phyloP scores from a whole-genome alignment of 768 basidiomycete genomes.

The Russula earlei region DNA sequence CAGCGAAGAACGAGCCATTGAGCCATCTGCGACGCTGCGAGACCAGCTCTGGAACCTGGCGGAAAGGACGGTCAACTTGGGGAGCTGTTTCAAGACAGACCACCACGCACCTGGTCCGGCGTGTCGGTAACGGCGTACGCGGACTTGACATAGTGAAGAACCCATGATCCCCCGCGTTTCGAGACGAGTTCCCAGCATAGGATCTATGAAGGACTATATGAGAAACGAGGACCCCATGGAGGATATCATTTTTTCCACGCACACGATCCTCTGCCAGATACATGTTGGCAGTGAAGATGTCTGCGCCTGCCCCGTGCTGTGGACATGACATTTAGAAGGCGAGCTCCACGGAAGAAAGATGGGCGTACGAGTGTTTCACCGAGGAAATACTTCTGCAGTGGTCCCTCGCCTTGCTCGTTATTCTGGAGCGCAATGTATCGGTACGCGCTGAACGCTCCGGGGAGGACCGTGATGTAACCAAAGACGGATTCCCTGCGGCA shows the following conservation, averaged over 20 bases:
- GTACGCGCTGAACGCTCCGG: constrained; percentile 89
- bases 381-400: constrained; percentile 90
- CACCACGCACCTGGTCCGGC: constrained; percentile 62
- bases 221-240: neutral
- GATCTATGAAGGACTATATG: constrained; percentile 36
- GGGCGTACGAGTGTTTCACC: constrained; percentile 79
- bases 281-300: constrained; percentile 95
- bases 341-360: neutral
- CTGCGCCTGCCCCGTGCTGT: constrained; percentile 71
- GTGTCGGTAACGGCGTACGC: constrained; percentile 91
- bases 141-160: constrained; percentile 92
- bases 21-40: constrained; percentile 94
- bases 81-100: neutral
- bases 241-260: constrained; percentile 22
- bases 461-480: constrained; percentile 91
- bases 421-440: constrained; percentile 88
- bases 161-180: constrained; percentile 86
- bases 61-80: neutral
- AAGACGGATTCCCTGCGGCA: constrained; percentile 61
- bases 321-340: neutral
- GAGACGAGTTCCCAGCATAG: constrained; percentile 96
- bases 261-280: constrained; percentile 87
- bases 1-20: constrained; percentile 97
- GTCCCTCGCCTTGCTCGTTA: constrained; percentile 72
- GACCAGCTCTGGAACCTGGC: constrained; percentile 81